Evolutionary conservation across 768 basidiomycete species (phyloP).

Genomic region (Boletus rubropictus): DNA sequence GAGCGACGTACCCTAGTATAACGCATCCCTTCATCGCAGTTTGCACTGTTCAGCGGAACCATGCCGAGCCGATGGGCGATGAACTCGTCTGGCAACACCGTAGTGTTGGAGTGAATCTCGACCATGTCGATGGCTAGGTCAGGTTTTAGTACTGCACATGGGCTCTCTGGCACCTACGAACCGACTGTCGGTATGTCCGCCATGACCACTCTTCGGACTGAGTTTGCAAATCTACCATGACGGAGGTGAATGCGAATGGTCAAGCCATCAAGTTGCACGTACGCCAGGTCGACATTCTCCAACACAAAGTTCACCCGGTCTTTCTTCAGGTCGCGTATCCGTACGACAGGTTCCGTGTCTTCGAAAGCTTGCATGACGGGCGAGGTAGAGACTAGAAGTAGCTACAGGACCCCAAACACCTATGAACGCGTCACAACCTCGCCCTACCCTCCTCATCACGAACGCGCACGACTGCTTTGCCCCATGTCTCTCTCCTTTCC

Average conservation of each 20-base stretch:
- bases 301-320: constrained; percentile 89
- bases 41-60: constrained; percentile 82
- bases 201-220: constrained; percentile 87
- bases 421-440: constrained; percentile 34
- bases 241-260: constrained; percentile 8
- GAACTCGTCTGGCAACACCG: constrained; percentile 94
- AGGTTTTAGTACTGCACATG: constrained; percentile 2
- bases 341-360: constrained; percentile 59
- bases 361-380: constrained; percentile 33
- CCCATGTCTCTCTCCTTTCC: constrained; percentile 86
- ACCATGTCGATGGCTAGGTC: constrained; percentile 91
- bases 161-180: constrained; percentile 35
- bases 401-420: constrained; percentile 22
- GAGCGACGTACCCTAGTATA: constrained; percentile 56
- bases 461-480: constrained; percentile 73
- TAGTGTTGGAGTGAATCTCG: constrained; percentile 84
- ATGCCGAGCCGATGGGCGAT: constrained; percentile 94
- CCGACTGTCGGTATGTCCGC: constrained; percentile 96
- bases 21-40: constrained; percentile 84
- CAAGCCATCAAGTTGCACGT: constrained; percentile 28
- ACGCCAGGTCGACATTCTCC: constrained; percentile 96
- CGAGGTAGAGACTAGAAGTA: neutral
- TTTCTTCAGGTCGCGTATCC: constrained; percentile 78
- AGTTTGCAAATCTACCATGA: constrained; percentile 78
- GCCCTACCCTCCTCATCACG: constrained; percentile 43